Base-by-base conservation (phyloP, 73 alveolate species). In the Stentor roeselii region DNA sequence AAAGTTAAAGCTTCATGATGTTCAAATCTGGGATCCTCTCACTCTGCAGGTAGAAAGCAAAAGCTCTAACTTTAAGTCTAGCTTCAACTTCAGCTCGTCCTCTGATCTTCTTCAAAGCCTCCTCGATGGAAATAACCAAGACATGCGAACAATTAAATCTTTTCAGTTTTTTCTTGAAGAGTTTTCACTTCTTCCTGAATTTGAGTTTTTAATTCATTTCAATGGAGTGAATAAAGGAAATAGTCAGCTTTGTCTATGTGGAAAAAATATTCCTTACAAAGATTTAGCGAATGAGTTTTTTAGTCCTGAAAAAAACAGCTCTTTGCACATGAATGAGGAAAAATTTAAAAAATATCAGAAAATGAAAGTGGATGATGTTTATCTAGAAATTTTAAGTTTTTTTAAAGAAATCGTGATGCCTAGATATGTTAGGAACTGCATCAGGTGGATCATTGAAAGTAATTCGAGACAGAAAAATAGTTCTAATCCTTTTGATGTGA, bases 11-110 rank as follows among this genome's bases (percentile, higher is more conserved):
- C n/a, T 67, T 67, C 21, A 21, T 2, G 34, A 67, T 67, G 21
- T 67, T 30, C 21, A 67, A 21, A 32, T 67, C 37, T 67, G n/a
- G n/a, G 80, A 67, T 40, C 80, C 80, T 21, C 41, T 67, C 14
- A 21, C 50, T 67, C 2, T 67, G 34, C n/a, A 32, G 80, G n/a
- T 30, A 21, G 21, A 3, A 21, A 32, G 34, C 21, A 11, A 67
- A 21, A 21, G 21, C 15, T 1, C 21, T 40, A 21, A 30, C 0
- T 67, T 67, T 67, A 67, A 67, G 34, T 14, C 21, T 15, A 1
- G 27, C 14, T 67, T 27, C 34, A 34, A 2, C 50, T 67, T 21
- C 2, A 67, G 50, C 41, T 34, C 37, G 34, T 36, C 42, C 42
- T 0, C 21, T 21, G 37, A 67, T 34, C 34, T 67, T 27, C 11